Percentiles rank a stretch among this genome's conserved stretches.
Conservation (phyloP, 2,329 filamentous ascomycete genomes). For the Pseudocercospora fuligena region DNA sequence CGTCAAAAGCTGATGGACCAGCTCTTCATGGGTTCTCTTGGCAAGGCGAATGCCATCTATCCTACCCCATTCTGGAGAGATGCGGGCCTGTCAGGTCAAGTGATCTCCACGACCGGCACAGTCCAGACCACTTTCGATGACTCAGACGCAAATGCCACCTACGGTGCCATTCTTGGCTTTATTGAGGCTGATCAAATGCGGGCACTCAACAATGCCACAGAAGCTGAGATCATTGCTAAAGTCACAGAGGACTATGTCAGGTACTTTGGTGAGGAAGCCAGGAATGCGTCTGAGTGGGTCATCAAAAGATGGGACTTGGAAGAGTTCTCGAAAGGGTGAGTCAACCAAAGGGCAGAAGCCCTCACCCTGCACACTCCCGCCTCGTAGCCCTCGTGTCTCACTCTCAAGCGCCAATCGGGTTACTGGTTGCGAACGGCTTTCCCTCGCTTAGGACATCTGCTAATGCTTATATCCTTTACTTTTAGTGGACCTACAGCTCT, state of each 20-base stretch:
- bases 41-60: slow-evolving; percentile 27
- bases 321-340: slow-evolving; percentile 32
- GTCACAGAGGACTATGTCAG: slow-evolving; percentile 28
- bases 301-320: slow-evolving; percentile 37
- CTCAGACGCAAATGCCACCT: slow-evolving; percentile 29
- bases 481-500: slow-evolving; percentile 36
- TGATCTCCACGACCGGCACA: slow-evolving; percentile 24
- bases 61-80: slow-evolving; percentile 31
- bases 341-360: too few relatives aligned
- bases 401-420: too few relatives aligned
- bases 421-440: too few relatives aligned
- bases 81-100: slow-evolving; percentile 31
- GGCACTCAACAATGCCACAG: slow-evolving; percentile 29
- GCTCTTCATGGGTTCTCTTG: slow-evolving; percentile 23
- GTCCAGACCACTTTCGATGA: slow-evolving; percentile 34
- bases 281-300: slow-evolving; percentile 26
- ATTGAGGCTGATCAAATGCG: slow-evolving; percentile 35
- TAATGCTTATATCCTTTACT: too few relatives aligned
- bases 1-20: slow-evolving; percentile 22
- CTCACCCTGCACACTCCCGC: too few relatives aligned
- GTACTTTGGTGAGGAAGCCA: slow-evolving; percentile 27
- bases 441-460: too few relatives aligned
- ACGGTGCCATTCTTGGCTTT: slow-evolving; percentile 38
- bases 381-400: too few relatives aligned
- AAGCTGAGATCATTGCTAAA: slow-evolving; percentile 27